These are phyloP conservation scores for Falciphora oryzae DNA, from an alignment of 2,329 filamentous ascomycete species.

Conservation along the genomic window DNA sequence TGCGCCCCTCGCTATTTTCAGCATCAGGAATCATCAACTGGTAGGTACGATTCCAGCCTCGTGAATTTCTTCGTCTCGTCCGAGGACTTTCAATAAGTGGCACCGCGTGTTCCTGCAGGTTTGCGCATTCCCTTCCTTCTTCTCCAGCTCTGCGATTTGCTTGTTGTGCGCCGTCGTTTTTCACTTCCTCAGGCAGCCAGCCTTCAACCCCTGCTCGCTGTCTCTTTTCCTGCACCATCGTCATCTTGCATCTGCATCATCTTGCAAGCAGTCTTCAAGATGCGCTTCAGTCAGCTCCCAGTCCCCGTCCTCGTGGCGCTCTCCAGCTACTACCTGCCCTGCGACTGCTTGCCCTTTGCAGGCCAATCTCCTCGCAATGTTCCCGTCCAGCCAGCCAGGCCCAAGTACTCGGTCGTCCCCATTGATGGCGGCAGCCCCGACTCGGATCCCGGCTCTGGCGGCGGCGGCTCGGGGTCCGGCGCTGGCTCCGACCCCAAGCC, in stretches of 20 bases:
- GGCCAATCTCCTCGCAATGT: conserved; percentile 13
- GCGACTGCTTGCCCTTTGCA: conserved; percentile 19
- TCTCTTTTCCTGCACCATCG: neutral
- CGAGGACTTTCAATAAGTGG: neutral
- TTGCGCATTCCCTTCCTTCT: conserved; percentile 4
- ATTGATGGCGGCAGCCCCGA: conserved; percentile 24
- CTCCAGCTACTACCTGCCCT: conserved; percentile 13
- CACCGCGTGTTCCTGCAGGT: neutral
- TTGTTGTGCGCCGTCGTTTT: neutral
- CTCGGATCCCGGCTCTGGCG: conserved; percentile 10
- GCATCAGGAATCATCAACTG: neutral
- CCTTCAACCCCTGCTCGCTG: neutral
- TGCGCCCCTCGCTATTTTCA: neutral
- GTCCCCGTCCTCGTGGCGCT: conserved; percentile 13
- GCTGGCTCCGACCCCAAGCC: conserved; percentile 12
- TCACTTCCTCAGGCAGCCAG: neutral
- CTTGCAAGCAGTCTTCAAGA: conserved; percentile 12
- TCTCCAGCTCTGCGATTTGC: conserved; percentile 3
- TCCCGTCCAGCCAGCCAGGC: conserved; percentile 22
- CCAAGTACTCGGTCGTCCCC: conserved; percentile 33
- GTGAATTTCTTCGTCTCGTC: neutral
- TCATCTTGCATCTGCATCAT: neutral
- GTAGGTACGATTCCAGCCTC: neutral
- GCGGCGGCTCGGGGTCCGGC: conserved; percentile 14
- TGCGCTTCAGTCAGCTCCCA: conserved; percentile 16